Percentiles rank a stretch among this genome's conserved stretches.
These are phyloP conservation scores for Saccharomycopsis fibuligera DNA, from an alignment of 805 yeast species.

Conservation along the genomic window DNA sequence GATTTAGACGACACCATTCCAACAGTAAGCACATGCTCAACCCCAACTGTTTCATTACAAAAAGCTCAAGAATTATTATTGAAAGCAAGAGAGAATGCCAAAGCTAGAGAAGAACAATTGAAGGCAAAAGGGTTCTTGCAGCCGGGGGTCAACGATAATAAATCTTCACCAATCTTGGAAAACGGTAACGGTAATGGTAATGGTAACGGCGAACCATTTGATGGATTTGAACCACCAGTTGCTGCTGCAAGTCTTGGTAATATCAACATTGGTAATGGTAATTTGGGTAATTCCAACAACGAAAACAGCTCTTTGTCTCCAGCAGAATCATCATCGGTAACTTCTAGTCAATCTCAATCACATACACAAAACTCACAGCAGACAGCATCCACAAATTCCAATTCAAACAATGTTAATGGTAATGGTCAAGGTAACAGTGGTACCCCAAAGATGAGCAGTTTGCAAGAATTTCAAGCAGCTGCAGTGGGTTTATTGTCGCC, in stretches of 20 bases:
- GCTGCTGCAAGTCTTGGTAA: not conserved
- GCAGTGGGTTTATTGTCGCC: constrained; percentile 7
- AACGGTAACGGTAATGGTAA: not conserved
- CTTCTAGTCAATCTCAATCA: constrained; percentile 1
- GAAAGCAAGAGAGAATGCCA: constrained; percentile 72
- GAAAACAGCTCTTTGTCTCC: constrained; percentile 8
- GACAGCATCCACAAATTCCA: not conserved
- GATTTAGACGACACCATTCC: constrained; percentile 93
- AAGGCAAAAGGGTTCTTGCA: constrained; percentile 20
- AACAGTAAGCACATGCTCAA: constrained; percentile 83
- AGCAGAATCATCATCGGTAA: constrained; percentile 7
- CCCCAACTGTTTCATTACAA: constrained; percentile 88
- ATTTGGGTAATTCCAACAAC: not conserved
- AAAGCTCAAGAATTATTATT: constrained; percentile 83
- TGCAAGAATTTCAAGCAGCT: constrained; percentile 1
- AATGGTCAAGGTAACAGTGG: no score
- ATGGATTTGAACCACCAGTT: not conserved
- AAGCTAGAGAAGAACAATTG: constrained; percentile 41
- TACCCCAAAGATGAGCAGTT: constrained; percentile 5
- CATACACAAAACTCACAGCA: constrained; percentile 1
- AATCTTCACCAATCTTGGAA: no score
- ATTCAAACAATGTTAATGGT: not conserved
- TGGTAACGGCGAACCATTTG: not conserved
- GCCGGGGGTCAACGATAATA: constrained; percentile 10
- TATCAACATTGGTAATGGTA: not conserved